phyloP scores from a whole-genome alignment of 2,329 filamentous ascomycete genomes.

The Colletotrichum euphorbiae region DNA sequence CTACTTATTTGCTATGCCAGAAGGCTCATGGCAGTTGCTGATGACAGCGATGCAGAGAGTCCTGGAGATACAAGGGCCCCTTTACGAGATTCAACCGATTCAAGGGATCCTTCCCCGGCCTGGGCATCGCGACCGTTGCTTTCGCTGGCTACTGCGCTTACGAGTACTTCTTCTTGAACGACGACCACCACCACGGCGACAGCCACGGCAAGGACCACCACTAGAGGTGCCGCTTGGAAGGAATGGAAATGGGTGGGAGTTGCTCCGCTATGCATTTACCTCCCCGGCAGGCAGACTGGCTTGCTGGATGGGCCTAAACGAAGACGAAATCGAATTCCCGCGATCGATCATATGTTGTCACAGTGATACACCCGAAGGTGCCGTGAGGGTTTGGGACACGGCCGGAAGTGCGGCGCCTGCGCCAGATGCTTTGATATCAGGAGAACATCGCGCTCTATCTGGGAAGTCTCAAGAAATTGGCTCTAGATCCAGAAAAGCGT shows the following conservation, averaged over 20 bases:
- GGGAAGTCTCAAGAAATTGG: no score
- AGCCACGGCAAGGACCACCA: conserved; percentile 69
- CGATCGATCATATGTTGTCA: not conserved
- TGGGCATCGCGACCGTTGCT: conserved; percentile 91
- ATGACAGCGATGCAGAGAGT: conserved; percentile 72
- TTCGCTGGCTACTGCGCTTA: conserved; percentile 91
- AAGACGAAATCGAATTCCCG: conserved; percentile 30
- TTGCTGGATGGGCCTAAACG: conserved; percentile 35
- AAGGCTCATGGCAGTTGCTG: conserved; percentile 19
- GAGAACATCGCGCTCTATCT: no score
- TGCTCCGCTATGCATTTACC: conserved; percentile 53
- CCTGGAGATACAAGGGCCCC: conserved; percentile 91
- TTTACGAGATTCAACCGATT: conserved; percentile 93
- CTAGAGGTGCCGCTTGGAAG: conserved; percentile 50
- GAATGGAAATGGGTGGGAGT: conserved; percentile 31
- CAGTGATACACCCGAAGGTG: not conserved
- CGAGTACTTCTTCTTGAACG: conserved; percentile 87
- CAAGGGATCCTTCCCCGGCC: conserved; percentile 85
- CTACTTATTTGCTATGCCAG: not conserved
- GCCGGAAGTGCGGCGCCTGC: not conserved
- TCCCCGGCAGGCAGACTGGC: conserved; percentile 34
- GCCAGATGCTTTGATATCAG: not conserved
- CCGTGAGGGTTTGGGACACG: not conserved
- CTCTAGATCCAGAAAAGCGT: no score
- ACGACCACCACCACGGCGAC: conserved; percentile 71